These are phyloP conservation scores for Malassezia sympodialis DNA, from an alignment of 1,284 basidiomycete species.

Conservation along the genomic window DNA sequence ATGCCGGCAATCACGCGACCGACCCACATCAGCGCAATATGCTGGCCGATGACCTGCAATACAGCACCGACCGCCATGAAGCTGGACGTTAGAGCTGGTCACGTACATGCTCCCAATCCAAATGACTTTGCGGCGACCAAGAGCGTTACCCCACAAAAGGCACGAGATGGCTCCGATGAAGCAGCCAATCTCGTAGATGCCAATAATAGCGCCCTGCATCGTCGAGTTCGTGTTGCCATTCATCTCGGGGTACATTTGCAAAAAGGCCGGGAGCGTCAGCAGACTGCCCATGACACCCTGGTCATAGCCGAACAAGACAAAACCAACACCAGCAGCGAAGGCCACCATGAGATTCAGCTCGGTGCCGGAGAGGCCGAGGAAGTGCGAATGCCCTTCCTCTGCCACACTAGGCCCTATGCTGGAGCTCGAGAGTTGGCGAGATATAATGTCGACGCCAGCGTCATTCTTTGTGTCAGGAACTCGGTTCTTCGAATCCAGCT, in stretches of 20 bases:
- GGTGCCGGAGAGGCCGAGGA: slow-evolving; percentile 18
- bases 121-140: slow-evolving; percentile 40
- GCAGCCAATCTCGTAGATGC: slow-evolving; percentile 44
- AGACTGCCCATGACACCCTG: slow-evolving; percentile 45
- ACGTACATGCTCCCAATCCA: slow-evolving; percentile 30
- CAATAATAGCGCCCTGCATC: slow-evolving; percentile 37
- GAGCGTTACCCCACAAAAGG: slow-evolving; percentile 35
- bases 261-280: slow-evolving; percentile 36
- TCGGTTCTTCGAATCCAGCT: neutral
- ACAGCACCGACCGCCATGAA: slow-evolving; percentile 35
- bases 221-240: slow-evolving; percentile 19
- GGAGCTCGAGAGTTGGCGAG: neutral
- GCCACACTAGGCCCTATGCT: neutral
- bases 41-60: slow-evolving; percentile 30
- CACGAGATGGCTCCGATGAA: slow-evolving; percentile 41
- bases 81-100: neutral
- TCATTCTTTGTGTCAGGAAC: neutral
- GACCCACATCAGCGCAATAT: slow-evolving; percentile 32
- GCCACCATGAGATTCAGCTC: slow-evolving; percentile 36
- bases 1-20: slow-evolving; percentile 42
- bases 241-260: slow-evolving; percentile 30
- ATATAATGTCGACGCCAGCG: neutral
- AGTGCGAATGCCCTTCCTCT: neutral
- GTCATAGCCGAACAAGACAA: slow-evolving; percentile 43
- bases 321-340: slow-evolving; percentile 40